phyloP scores from a whole-genome alignment of 345 rosid genomes.

The Aquilaria yunnanensis region DNA sequence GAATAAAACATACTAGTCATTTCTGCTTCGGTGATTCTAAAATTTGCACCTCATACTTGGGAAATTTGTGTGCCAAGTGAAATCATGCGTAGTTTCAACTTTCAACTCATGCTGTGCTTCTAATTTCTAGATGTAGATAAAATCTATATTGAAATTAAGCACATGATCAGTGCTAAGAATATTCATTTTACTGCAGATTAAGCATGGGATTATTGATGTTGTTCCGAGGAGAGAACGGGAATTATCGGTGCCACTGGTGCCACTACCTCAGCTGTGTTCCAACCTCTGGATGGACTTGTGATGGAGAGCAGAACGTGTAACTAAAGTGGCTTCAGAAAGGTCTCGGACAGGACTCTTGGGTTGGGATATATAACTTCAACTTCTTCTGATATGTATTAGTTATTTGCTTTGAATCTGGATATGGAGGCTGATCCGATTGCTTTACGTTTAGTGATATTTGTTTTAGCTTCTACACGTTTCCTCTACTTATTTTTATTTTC shows the following conservation, averaged over 20 bases:
- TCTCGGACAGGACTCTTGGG: too few species aligned
- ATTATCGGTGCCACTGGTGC: conserved; percentile 75
- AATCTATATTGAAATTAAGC: too few species aligned
- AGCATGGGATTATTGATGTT: conserved; percentile 56
- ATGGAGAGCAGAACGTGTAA: conserved; percentile 12
- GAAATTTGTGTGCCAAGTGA: background rate
- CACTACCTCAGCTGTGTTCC: conserved; percentile 81
- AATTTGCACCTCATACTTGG: background rate
- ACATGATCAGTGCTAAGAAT: too few species aligned
- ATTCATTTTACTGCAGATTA: conserved; percentile 35
- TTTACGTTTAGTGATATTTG: background rate
- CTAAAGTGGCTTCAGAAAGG: background rate
- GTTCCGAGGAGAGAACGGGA: conserved; percentile 55
- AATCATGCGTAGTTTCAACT: background rate
- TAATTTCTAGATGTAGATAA: background rate
- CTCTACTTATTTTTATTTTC: too few species aligned
- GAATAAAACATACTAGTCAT: background rate
- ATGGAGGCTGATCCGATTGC: too few species aligned
- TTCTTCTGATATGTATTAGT: too few species aligned
- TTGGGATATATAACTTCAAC: too few species aligned
- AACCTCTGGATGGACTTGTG: conserved; percentile 70
- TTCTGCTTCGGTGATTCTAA: background rate
- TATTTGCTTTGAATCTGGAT: too few species aligned
- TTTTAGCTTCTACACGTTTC: background rate
- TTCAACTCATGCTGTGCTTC: background rate